phyloP scores from a whole-genome alignment of 202 grass and related monocot species.

The Panicum virgatum region DNA sequence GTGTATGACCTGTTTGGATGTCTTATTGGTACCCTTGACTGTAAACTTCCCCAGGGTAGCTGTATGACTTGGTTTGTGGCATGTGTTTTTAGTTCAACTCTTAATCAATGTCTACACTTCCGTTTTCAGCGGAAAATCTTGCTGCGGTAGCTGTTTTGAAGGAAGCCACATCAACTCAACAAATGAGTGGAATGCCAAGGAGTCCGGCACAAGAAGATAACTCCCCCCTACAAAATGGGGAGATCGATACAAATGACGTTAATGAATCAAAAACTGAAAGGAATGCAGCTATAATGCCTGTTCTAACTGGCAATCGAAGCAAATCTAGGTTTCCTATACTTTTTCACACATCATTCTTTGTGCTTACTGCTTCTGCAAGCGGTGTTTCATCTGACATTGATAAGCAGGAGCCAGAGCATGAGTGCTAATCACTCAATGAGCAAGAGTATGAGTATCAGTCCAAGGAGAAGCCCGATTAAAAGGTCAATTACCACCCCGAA shows the following conservation, averaged over 20 bases:
- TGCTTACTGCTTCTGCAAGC: constrained; percentile 61
- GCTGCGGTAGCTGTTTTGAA: constrained; percentile 43
- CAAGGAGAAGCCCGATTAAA: constrained; percentile 68
- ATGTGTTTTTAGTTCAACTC: background rate
- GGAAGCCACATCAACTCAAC: constrained; percentile 49
- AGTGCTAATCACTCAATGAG: constrained; percentile 76
- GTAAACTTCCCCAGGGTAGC: background rate
- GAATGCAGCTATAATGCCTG: constrained; percentile 42
- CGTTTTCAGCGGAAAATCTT: constrained; percentile 63
- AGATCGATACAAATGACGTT: constrained; percentile 56
- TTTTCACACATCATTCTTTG: constrained; percentile 59
- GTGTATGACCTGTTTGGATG: background rate
- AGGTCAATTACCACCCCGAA: constrained; percentile 46
- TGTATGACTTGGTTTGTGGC: background rate
- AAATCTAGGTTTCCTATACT: constrained; percentile 90
- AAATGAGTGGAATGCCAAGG: constrained; percentile 48
- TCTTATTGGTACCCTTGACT: background rate
- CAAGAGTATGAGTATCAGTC: constrained; percentile 99
- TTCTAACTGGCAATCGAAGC: constrained; percentile 55
- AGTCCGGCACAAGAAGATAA: constrained; percentile 48
- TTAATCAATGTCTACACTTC: background rate
- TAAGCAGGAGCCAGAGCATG: constrained; percentile 85
- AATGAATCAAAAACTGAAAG: constrained; percentile 51
- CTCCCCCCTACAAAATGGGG: constrained; percentile 66
- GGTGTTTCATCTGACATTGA: constrained; percentile 66